phyloP scores from a whole-genome alignment of 1,284 basidiomycete genomes.

The Fereydounia khargensis region DNA sequence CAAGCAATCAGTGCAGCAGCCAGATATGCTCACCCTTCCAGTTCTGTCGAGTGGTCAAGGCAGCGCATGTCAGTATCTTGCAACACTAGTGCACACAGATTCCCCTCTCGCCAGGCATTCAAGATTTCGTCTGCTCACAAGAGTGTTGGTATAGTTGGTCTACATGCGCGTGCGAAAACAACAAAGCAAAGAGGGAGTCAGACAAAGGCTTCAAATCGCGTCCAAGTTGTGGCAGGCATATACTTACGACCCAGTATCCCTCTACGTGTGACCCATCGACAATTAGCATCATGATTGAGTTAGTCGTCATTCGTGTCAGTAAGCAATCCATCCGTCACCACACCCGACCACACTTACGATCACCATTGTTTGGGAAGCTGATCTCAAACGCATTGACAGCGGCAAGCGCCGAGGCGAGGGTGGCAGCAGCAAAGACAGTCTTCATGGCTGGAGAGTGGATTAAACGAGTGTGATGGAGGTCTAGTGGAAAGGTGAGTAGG shows the following conservation, averaged over 20 bases:
- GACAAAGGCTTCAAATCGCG: background rate
- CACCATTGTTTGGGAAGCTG: constrained; percentile 37
- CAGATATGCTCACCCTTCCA: constrained; percentile 17
- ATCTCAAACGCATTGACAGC: constrained; percentile 31
- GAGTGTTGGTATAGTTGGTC: constrained; percentile 37
- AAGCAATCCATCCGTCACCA: no score
- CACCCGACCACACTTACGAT: no score
- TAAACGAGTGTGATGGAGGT: no score
- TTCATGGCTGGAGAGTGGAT: no score
- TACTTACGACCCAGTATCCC: constrained; percentile 40
- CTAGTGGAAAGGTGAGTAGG: no score
- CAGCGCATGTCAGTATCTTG: no score
- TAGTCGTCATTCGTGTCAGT: no score
- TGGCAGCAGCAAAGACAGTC: constrained; percentile 7
- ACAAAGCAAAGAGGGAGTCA: background rate
- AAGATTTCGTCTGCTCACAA: constrained; percentile 17
- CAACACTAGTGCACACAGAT: no score
- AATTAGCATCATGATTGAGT: no score
- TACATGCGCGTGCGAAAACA: background rate
- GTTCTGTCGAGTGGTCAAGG: no score
- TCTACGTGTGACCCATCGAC: no score
- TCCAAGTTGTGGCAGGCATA: background rate
- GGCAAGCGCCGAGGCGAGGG: constrained; percentile 15
- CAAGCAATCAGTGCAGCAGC: background rate
- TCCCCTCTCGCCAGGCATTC: no score